These are phyloP conservation scores for Trichosporon sp. DNA, from an alignment of 1,284 basidiomycete species.

Conservation along the genomic window DNA sequence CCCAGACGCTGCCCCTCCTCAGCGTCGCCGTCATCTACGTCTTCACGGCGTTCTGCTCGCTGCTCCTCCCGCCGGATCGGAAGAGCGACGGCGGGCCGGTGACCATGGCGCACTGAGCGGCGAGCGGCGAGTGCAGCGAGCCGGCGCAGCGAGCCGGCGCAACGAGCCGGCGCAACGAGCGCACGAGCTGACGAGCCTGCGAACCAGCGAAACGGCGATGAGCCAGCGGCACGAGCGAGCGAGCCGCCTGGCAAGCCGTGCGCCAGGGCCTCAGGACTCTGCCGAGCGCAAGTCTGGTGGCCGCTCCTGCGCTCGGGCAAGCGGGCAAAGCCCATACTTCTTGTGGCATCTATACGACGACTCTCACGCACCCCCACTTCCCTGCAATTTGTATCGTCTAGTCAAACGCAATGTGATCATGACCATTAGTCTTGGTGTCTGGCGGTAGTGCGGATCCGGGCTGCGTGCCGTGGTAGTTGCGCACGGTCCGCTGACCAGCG, in stretches of 20 bases:
- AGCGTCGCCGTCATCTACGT: slow-evolving; percentile 66
- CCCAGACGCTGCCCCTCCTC: slow-evolving; percentile 72
- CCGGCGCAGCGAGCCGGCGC: too few relatives aligned
- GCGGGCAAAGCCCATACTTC: background rate
- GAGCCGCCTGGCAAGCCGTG: too few relatives aligned
- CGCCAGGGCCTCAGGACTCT: too few relatives aligned
- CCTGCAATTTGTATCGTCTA: background rate
- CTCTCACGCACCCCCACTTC: background rate
- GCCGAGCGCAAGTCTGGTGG: too few relatives aligned
- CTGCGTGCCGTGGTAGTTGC: background rate
- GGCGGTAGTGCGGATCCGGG: background rate
- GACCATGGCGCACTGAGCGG: background rate
- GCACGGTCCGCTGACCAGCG: background rate
- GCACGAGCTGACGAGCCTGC: background rate
- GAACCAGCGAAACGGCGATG: too few relatives aligned
- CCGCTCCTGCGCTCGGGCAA: background rate
- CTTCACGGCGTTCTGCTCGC: slow-evolving; percentile 63
- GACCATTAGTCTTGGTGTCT: background rate
- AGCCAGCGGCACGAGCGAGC: too few relatives aligned
- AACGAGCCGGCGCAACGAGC: too few relatives aligned
- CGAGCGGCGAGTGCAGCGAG: background rate
- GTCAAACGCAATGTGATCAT: slow-evolving; percentile 5
- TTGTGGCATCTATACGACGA: background rate
- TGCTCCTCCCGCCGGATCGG: slow-evolving; percentile 53
- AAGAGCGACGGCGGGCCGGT: background rate